Evolutionary conservation across 805 yeast genomes (phyloP).

Genomic region (Pichia heedii): DNA sequence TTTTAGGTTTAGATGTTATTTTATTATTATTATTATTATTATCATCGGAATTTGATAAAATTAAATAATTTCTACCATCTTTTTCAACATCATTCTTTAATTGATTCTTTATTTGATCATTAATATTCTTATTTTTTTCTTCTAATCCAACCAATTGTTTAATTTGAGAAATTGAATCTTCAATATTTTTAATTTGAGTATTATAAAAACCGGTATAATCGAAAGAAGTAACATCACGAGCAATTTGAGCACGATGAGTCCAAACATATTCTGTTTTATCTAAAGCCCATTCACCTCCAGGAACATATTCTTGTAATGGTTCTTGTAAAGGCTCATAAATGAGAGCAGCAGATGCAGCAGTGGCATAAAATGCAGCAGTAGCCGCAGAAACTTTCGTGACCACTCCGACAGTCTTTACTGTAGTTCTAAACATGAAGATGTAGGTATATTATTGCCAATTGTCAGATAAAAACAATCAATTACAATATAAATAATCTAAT

Average conservation of each 20-base stretch:
- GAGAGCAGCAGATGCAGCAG: slow-evolving; percentile 50
- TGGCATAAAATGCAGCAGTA: slow-evolving; percentile 36
- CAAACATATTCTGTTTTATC: slow-evolving; percentile 36
- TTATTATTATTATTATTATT: neutral
- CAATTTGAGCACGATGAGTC: slow-evolving; percentile 19
- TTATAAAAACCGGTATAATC: slow-evolving; percentile 8
- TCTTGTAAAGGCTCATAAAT: slow-evolving; percentile 54
- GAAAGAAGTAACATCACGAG: slow-evolving; percentile 14
- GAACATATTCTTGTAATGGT: slow-evolving; percentile 52
- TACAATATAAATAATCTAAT: too few species aligned
- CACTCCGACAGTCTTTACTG: neutral
- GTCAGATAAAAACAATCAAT: too few species aligned
- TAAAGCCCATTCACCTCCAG: slow-evolving; percentile 49
- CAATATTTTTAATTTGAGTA: slow-evolving; percentile 1
- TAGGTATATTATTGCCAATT: too few species aligned
- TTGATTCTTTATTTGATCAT: slow-evolving; percentile 12
- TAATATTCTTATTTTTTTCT: too few species aligned
- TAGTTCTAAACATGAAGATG: slow-evolving; percentile 3
- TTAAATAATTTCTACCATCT: neutral
- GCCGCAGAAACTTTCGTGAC: slow-evolving; percentile 1
- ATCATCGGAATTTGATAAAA: slow-evolving; percentile 4
- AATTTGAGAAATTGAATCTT: slow-evolving; percentile 5
- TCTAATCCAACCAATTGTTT: slow-evolving; percentile 30
- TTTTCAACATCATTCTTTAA: neutral
- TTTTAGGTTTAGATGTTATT: too few species aligned